Percentiles rank a stretch among this genome's conserved stretches.
Evolutionary conservation across 2,329 filamentous ascomycete genomes (phyloP).

Genomic region (Colletotrichum simmondsii): DNA sequence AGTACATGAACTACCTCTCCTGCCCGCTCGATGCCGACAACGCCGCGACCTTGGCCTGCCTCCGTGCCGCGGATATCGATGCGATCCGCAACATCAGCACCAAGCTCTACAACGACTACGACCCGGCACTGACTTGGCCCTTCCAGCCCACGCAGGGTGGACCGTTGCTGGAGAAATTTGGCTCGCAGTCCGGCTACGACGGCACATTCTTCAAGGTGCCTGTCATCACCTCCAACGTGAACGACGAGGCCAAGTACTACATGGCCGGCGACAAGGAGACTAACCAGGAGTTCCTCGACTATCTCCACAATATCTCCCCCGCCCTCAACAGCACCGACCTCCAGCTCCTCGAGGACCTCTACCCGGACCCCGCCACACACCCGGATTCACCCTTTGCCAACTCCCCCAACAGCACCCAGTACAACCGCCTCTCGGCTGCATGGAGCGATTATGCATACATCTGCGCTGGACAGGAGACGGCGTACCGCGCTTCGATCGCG

Average conservation of each 20-base stretch:
- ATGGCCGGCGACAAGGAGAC: conserved; percentile 46
- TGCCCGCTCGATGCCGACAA: conserved; percentile 61
- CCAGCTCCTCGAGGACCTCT: conserved; percentile 41
- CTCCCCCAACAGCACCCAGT: conserved; percentile 55
- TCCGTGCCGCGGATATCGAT: conserved; percentile 58
- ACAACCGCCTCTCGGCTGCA: conserved; percentile 54
- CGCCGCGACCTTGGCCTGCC: conserved; percentile 65
- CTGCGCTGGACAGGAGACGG: conserved; percentile 56
- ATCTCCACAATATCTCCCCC: conserved; percentile 47
- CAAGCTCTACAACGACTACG: conserved; percentile 64
- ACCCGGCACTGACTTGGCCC: conserved; percentile 67
- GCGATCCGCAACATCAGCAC: conserved; percentile 69
- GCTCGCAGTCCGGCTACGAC: conserved; percentile 52
- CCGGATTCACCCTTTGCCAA: conserved; percentile 46
- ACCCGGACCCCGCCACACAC: conserved; percentile 47
- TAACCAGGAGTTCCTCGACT: conserved; percentile 48
- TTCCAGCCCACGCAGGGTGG: conserved; percentile 60
- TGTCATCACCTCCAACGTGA: conserved; percentile 49
- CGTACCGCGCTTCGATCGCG: conserved; percentile 71
- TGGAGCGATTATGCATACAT: conserved; percentile 58
- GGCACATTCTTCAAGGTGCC: conserved; percentile 50
- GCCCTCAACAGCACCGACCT: conserved; percentile 44
- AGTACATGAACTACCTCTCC: conserved; percentile 61
- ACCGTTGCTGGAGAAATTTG: conserved; percentile 56
- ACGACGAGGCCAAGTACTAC: conserved; percentile 48